Evolutionary conservation across 495 filamentous ascomycete species (phyloP).

Genomic region (Penicillium turbatum): DNA sequence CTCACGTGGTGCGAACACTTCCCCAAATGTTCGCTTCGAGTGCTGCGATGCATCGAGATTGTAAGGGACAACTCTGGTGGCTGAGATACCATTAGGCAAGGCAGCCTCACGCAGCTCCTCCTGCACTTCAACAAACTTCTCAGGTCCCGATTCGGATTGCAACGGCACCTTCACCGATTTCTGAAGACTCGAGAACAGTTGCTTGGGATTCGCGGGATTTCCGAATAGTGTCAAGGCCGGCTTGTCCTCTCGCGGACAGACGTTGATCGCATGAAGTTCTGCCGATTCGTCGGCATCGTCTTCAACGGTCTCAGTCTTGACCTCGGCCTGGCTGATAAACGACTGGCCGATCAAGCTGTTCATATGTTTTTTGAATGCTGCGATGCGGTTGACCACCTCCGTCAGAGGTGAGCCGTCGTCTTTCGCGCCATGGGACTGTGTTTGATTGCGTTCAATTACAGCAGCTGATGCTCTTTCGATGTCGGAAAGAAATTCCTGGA

Average conservation of each 20-base stretch:
- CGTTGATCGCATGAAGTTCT: slow-evolving; percentile 23
- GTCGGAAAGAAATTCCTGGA: slow-evolving; percentile 48
- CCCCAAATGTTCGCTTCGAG: slow-evolving; percentile 64
- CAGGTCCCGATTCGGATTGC: slow-evolving; percentile 34
- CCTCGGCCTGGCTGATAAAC: slow-evolving; percentile 32
- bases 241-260: slow-evolving; percentile 42
- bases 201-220: slow-evolving; percentile 64
- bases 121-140: slow-evolving; percentile 46
- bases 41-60: slow-evolving; percentile 36
- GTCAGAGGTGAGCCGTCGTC: slow-evolving; percentile 34
- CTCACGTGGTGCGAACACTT: slow-evolving; percentile 71
- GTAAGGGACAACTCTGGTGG: slow-evolving; percentile 62
- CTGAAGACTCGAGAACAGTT: slow-evolving; percentile 80
- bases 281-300: slow-evolving; percentile 32
- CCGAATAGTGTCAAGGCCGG: slow-evolving; percentile 65
- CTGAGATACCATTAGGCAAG: slow-evolving; percentile 69
- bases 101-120: slow-evolving; percentile 54
- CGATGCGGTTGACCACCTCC: slow-evolving; percentile 39
- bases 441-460: slow-evolving; percentile 42
- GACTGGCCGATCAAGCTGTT: slow-evolving; percentile 46
- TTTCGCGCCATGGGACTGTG: slow-evolving; percentile 28
- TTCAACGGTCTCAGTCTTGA: slow-evolving; percentile 39
- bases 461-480: slow-evolving; percentile 46
- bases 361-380: slow-evolving; percentile 47
- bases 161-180: slow-evolving; percentile 41